These are phyloP conservation scores for Boechera stricta DNA, from an alignment of 345 rosid genomes.

Conservation along the genomic window DNA sequence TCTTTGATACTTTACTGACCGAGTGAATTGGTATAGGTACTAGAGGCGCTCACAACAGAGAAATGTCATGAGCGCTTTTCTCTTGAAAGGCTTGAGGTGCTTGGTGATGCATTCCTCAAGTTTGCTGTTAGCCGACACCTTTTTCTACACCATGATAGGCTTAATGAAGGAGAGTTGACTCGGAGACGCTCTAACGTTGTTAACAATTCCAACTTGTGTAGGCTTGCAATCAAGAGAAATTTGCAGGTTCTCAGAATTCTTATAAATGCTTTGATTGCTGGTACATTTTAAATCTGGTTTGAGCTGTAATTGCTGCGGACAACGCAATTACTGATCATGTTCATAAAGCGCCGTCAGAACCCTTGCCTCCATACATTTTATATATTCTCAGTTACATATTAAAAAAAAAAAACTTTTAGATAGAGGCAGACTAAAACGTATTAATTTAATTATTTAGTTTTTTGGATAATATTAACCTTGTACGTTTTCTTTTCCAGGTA, in stretches of 20 bases:
- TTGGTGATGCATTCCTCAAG: slow-evolving; percentile 94
- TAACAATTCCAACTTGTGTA: slow-evolving; percentile 74
- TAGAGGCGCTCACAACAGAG: slow-evolving; percentile 96
- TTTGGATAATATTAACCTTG: slow-evolving; percentile 14
- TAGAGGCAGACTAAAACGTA: slow-evolving; percentile 24
- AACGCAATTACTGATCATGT: slow-evolving; percentile 11
- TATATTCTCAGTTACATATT: slow-evolving; percentile 8
- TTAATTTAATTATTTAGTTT: neutral
- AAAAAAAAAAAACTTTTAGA: slow-evolving; percentile 16
- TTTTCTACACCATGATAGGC: slow-evolving; percentile 70
- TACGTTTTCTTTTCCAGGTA: slow-evolving; percentile 52
- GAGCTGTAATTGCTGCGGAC: slow-evolving; percentile 6
- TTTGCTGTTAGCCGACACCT: slow-evolving; percentile 80
- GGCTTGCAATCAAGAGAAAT: slow-evolving; percentile 65
- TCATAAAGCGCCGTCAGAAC: slow-evolving; percentile 32
- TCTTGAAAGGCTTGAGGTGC: slow-evolving; percentile 88
- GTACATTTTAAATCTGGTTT: slow-evolving; percentile 26
- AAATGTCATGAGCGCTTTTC: slow-evolving; percentile 95
- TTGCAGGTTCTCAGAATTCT: slow-evolving; percentile 61
- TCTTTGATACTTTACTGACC: slow-evolving; percentile 39
- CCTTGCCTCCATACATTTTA: slow-evolving; percentile 10
- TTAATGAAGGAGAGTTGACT: slow-evolving; percentile 91
- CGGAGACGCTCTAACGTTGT: slow-evolving; percentile 77
- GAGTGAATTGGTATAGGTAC: slow-evolving; percentile 57
- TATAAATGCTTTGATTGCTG: slow-evolving; percentile 19